phyloP scores from a whole-genome alignment of 208 protist species.

The Trypanosoma avium region DNA sequence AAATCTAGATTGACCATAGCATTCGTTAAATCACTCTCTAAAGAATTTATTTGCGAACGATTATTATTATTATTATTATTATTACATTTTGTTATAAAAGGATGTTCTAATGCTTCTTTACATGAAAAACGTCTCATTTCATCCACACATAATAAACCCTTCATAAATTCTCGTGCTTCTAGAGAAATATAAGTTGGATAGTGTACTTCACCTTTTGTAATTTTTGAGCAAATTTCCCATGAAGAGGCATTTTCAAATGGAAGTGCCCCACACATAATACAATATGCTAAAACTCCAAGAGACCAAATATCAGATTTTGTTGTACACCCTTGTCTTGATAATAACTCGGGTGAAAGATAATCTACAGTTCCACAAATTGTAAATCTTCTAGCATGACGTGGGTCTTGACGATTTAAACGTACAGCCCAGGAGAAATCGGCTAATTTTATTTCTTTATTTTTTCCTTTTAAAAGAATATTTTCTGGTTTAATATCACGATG shows the following conservation, averaged over 20 bases:
- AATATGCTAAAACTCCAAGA: slow-evolving; percentile 60
- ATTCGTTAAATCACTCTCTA: no score
- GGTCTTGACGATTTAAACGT: slow-evolving; percentile 9
- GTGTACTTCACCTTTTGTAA: slow-evolving; percentile 36
- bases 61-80: no score
- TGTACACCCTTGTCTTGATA: slow-evolving; percentile 38
- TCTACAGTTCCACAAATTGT: slow-evolving; percentile 96
- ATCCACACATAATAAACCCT: slow-evolving; percentile 46
- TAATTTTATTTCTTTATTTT: slow-evolving; percentile 86
- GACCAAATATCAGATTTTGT: slow-evolving; percentile 76
- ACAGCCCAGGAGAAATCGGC: slow-evolving; percentile 96
- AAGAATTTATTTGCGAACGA: no score
- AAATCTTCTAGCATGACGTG: slow-evolving; percentile 21
- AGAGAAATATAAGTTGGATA: slow-evolving; percentile 37
- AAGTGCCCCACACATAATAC: slow-evolving; percentile 46
- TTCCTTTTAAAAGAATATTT: slow-evolving; percentile 64
- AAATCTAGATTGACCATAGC: no score
- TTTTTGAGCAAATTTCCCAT: slow-evolving; percentile 34
- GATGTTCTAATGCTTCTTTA: slow-evolving; percentile 50
- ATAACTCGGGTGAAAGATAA: slow-evolving; percentile 97
- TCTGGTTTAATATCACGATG: slow-evolving; percentile 82
- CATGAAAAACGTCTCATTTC: slow-evolving; percentile 47
- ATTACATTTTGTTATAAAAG: no score
- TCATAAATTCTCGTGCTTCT: slow-evolving; percentile 50
- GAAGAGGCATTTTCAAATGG: slow-evolving; percentile 50